phyloP scores from a whole-genome alignment of 2,329 filamentous ascomycete genomes.

The Trichoderma sp. region DNA sequence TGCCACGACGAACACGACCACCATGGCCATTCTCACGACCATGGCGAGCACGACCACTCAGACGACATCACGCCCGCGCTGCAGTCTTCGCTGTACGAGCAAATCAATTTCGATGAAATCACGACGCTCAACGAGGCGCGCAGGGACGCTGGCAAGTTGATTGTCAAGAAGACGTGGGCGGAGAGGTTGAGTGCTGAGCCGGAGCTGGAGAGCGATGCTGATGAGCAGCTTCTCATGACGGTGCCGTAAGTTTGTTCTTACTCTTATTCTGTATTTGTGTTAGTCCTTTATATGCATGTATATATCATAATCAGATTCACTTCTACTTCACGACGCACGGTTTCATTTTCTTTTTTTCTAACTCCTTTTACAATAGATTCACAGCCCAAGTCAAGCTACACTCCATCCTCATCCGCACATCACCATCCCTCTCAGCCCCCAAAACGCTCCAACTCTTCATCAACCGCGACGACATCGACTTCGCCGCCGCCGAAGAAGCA shows the following conservation, averaged over 20 bases:
- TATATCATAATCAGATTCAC: background rate
- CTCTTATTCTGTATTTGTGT: too few relatives aligned
- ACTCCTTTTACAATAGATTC: constrained; percentile 58
- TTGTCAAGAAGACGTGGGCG: constrained; percentile 89
- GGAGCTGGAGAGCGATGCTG: constrained; percentile 79
- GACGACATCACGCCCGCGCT: constrained; percentile 91
- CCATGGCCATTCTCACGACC: constrained; percentile 50
- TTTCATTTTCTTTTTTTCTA: background rate
- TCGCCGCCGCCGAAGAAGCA: constrained; percentile 67
- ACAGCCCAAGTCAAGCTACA: constrained; percentile 92
- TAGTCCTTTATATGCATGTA: background rate
- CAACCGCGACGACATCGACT: constrained; percentile 87
- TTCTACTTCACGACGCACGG: background rate
- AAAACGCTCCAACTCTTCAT: constrained; percentile 81
- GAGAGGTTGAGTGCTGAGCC: constrained; percentile 70
- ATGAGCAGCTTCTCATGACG: constrained; percentile 91
- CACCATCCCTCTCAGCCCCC: constrained; percentile 67
- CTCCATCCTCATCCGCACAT: constrained; percentile 80
- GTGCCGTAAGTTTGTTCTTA: constrained; percentile 65
- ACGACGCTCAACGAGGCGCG: constrained; percentile 78
- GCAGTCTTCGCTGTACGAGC: constrained; percentile 85
- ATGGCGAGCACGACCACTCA: constrained; percentile 74
- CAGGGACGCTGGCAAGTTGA: constrained; percentile 64
- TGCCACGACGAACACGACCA: constrained; percentile 51
- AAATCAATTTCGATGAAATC: constrained; percentile 86